Evolutionary conservation across 2,329 filamentous ascomycete species (phyloP).

Genomic region (Mariannaea elegans): DNA sequence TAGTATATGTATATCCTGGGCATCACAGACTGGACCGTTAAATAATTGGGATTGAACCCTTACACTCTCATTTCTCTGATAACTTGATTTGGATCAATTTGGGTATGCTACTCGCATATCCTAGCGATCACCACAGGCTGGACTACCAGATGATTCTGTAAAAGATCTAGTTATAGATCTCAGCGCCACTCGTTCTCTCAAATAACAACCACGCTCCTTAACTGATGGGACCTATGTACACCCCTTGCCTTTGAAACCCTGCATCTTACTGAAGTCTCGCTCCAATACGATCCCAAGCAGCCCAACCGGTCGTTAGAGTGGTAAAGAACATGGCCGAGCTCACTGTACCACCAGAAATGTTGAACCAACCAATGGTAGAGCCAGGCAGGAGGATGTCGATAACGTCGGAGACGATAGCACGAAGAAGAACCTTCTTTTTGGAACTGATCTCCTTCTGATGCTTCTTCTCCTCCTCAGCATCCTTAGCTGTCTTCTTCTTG

Average conservation of each 20-base stretch:
- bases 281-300: constrained; percentile 67
- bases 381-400: constrained; percentile 72
- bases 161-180: not conserved
- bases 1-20: not conserved
- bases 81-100: not conserved
- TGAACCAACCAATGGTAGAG: constrained; percentile 67
- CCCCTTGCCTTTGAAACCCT: not conserved
- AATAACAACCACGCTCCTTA: not conserved
- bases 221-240: not conserved
- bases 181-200: not conserved
- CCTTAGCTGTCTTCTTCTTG: constrained; percentile 29
- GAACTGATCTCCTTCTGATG: constrained; percentile 47
- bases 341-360: constrained; percentile 59
- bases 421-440: constrained; percentile 50
- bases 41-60: not conserved
- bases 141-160: not conserved
- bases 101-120: not conserved
- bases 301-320: constrained; percentile 66
- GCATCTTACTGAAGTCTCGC: constrained; percentile 29
- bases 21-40: not conserved
- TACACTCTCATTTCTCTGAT: not conserved
- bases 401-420: constrained; percentile 62
- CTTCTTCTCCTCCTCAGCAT: constrained; percentile 45
- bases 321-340: constrained; percentile 68
- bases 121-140: not conserved